Percentiles rank a stretch among this genome's conserved stretches.
These are phyloP conservation scores for Aspergillus nidulans DNA, from an alignment of 495 filamentous ascomycete species.

Conservation along the genomic window DNA sequence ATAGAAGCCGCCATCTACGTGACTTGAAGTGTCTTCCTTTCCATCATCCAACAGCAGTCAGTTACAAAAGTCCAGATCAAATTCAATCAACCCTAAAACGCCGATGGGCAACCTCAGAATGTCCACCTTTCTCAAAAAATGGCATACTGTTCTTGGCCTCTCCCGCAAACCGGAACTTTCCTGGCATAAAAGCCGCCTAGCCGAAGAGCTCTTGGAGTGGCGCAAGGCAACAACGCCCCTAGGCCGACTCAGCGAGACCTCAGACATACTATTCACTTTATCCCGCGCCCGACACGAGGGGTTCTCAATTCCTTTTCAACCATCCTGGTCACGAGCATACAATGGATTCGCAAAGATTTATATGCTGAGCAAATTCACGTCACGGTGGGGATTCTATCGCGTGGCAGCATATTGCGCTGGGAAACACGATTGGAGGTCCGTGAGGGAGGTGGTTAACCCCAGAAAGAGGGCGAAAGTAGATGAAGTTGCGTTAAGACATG, in stretches of 20 bases:
- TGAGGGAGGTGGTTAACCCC: constrained; percentile 1
- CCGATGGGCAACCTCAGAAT: neutral
- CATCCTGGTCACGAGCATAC: neutral
- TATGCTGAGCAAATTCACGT: neutral
- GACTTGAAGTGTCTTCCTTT: too few species aligned
- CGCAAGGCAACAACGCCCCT: neutral
- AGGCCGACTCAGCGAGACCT: neutral
- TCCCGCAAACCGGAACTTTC: neutral
- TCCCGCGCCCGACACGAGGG: neutral
- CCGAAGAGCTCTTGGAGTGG: neutral
- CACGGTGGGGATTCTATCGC: neutral
- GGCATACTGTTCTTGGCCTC: neutral
- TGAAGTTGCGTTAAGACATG: neutral
- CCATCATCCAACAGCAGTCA: too few species aligned
- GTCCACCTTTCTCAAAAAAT: neutral
- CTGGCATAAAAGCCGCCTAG: neutral
- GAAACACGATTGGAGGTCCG: neutral
- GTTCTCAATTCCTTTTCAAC: neutral
- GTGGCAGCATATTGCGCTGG: neutral
- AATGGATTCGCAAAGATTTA: neutral
- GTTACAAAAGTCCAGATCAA: too few species aligned
- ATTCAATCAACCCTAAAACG: too few species aligned
- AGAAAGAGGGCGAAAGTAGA: neutral
- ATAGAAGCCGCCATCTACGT: too few species aligned
- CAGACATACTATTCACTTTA: neutral